Percentiles rank a stretch among this genome's conserved stretches.
phyloP scores from a whole-genome alignment of 768 basidiomycete species.

The Chlorophyllum brunneum region DNA sequence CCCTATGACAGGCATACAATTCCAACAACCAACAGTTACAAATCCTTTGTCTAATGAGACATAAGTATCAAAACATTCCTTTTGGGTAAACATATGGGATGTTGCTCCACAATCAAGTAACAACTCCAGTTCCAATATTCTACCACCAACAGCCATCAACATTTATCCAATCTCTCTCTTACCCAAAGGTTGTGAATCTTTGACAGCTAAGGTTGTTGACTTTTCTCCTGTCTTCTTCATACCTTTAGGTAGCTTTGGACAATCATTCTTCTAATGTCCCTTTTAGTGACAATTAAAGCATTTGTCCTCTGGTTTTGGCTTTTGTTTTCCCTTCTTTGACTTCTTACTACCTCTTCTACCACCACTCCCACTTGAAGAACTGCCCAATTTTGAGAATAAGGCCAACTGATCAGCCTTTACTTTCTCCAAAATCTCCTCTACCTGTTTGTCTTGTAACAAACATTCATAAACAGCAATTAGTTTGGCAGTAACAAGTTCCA shows the following conservation, averaged over 20 bases:
- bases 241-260: background rate
- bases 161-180: constrained; percentile 1
- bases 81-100: constrained; percentile 15
- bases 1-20: constrained; percentile 14
- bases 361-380: background rate
- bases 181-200: background rate
- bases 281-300: constrained; percentile 15
- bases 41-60: background rate
- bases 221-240: no score
- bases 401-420: background rate
- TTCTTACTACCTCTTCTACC: background rate
- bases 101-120: constrained; percentile 16
- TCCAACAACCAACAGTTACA: constrained; percentile 16
- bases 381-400: background rate
- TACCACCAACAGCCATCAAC: background rate
- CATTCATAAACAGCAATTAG: background rate
- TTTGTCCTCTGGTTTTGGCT: constrained; percentile 13
- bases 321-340: background rate
- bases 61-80: constrained; percentile 12
- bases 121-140: background rate
- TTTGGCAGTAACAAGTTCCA: background rate
- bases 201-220: constrained; percentile 7
- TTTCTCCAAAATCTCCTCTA: background rate
- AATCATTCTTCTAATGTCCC: background rate
- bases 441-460: background rate